These are phyloP conservation scores for Paxillus ammoniavirescens DNA, from an alignment of 768 basidiomycete species.

Conservation along the genomic window DNA sequence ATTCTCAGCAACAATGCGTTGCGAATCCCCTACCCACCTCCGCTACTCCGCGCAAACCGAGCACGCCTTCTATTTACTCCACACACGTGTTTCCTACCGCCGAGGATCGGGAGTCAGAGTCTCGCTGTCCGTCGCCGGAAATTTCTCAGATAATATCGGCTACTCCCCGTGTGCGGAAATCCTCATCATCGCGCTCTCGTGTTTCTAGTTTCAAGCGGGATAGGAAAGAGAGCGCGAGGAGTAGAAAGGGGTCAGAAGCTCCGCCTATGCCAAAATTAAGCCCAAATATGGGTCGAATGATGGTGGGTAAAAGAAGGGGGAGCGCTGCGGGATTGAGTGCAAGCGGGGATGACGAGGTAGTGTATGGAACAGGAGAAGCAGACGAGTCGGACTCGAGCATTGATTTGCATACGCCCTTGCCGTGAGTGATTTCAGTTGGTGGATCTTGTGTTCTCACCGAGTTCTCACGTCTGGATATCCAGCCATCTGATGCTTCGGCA, in stretches of 20 bases:
- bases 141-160: slow-evolving; percentile 38
- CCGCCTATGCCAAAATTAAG: slow-evolving; percentile 10
- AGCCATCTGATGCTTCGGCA: slow-evolving; percentile 68
- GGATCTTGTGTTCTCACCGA: background rate
- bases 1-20: slow-evolving; percentile 9
- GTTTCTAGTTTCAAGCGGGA: slow-evolving; percentile 15
- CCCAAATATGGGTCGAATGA: background rate
- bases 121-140: slow-evolving; percentile 36
- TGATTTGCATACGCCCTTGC: slow-evolving; percentile 66
- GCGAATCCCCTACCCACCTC: background rate
- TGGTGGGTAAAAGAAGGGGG: background rate
- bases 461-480: background rate
- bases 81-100: slow-evolving; percentile 10
- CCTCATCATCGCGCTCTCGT: slow-evolving; percentile 24
- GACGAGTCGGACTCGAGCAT: slow-evolving; percentile 60
- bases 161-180: slow-evolving; percentile 36
- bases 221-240: slow-evolving; percentile 15
- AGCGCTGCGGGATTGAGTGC: background rate
- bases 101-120: slow-evolving; percentile 5
- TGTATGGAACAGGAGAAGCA: slow-evolving; percentile 16
- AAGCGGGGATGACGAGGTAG: background rate
- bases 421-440: slow-evolving; percentile 43
- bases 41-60: slow-evolving; percentile 19
- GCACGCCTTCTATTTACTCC: slow-evolving; percentile 13
- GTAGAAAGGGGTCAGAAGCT: slow-evolving; percentile 6